phyloP scores from a whole-genome alignment of 2,329 filamentous ascomycete genomes.

The Ceratocystiopsis sp. region DNA sequence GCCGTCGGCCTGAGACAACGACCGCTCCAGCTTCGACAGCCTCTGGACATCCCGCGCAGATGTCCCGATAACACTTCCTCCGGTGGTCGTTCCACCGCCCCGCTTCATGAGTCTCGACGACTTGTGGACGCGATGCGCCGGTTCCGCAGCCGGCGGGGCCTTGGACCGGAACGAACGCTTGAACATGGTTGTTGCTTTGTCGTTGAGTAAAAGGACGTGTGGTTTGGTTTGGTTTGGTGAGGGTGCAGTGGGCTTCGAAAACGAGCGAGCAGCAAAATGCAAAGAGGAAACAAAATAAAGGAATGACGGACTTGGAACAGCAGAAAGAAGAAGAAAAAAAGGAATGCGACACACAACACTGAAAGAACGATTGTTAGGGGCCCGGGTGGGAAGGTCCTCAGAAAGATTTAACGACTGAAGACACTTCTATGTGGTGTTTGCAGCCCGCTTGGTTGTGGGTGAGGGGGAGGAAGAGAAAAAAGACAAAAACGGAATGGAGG shows the following conservation, averaged over 20 bases:
- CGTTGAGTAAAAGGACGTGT: not conserved
- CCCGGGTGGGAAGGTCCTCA: conserved; percentile 35
- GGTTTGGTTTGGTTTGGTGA: not conserved
- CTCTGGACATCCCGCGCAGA: conserved; percentile 56
- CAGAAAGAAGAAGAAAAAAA: conserved; percentile 18
- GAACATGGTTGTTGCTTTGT: conserved; percentile 54
- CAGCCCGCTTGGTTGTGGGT: conserved; percentile 38
- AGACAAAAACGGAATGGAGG: conserved; percentile 12
- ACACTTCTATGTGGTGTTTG: conserved; percentile 37
- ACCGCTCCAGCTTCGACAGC: conserved; percentile 72
- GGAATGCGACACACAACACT: conserved; percentile 18
- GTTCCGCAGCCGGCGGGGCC: conserved; percentile 19
- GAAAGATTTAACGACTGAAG: conserved; percentile 28
- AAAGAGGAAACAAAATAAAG: conserved; percentile 25
- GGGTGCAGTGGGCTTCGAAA: conserved; percentile 3
- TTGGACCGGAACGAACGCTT: conserved; percentile 78
- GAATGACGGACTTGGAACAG: conserved; percentile 16
- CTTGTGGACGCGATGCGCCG: conserved; percentile 60
- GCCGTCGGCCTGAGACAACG: conserved; percentile 37
- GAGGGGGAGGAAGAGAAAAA: conserved; percentile 34
- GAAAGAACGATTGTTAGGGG: conserved; percentile 29
- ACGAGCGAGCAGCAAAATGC: conserved; percentile 13
- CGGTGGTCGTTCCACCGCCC: conserved; percentile 10
- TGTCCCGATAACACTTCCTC: conserved; percentile 13
- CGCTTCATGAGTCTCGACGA: conserved; percentile 66